A percentile compares a stretch with the other conserved stretches of the same genome.
Conservation (phyloP, 352 stramenopile genomes). For the Pythium brachiatum region DNA sequence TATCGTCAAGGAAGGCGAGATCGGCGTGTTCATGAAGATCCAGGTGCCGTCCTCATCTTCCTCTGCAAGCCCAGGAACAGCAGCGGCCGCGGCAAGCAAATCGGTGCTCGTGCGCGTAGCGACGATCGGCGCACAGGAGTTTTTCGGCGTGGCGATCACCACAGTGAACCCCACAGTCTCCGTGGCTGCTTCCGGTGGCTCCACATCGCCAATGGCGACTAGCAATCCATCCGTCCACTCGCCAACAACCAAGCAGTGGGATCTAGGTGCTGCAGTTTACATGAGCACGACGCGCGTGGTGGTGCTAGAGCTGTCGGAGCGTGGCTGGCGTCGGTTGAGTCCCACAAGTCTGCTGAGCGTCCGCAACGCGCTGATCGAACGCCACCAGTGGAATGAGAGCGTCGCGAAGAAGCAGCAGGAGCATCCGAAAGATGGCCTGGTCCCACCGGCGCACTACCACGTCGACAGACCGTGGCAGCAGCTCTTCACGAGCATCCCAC, state of each 20-base stretch:
- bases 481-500: slow-evolving; percentile 13
- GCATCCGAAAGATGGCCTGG: slow-evolving; percentile 12
- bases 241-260: slow-evolving; percentile 9
- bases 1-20: slow-evolving; percentile 67
- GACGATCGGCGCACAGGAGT: slow-evolving; percentile 67
- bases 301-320: slow-evolving; percentile 62
- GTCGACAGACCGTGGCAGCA: slow-evolving; percentile 54
- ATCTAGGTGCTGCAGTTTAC: slow-evolving; percentile 45
- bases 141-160: slow-evolving; percentile 56
- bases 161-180: slow-evolving; percentile 24
- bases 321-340: slow-evolving; percentile 55
- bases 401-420: slow-evolving; percentile 33
- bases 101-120: slow-evolving; percentile 57
- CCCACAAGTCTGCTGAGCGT: slow-evolving; percentile 42
- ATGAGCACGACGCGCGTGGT: slow-evolving; percentile 61
- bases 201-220: background rate
- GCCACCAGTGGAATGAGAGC: slow-evolving; percentile 55
- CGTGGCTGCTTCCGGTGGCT: background rate
- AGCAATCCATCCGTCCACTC: background rate
- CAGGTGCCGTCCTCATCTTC: background rate
- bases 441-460: slow-evolving; percentile 24
- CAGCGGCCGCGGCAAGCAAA: slow-evolving; percentile 1
- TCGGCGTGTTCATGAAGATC: slow-evolving; percentile 54
- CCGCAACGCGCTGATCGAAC: slow-evolving; percentile 48
- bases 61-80: background rate